Percentiles rank a stretch among this genome's conserved stretches.
These are phyloP conservation scores for Euphorbia lathyris DNA, from an alignment of 345 rosid species.

Conservation along the genomic window DNA sequence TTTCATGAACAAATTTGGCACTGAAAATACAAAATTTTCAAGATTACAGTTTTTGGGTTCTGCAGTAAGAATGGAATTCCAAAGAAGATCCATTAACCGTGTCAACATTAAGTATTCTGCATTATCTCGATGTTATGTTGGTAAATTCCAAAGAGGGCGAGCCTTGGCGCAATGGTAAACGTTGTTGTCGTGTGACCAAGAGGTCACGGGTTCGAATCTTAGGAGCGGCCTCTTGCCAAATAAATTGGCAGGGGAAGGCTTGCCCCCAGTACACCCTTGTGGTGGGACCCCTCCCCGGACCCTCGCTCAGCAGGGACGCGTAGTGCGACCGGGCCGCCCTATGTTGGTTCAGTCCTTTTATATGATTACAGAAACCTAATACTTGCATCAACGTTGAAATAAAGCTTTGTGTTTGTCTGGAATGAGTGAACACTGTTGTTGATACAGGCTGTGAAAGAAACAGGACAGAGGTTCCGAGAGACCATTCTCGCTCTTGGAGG, in stretches of 20 bases:
- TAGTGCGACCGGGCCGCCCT: too few species aligned
- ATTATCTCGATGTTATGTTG: too few species aligned
- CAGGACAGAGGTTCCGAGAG: conserved; percentile 70
- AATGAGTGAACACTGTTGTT: conserved; percentile 8
- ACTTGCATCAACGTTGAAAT: not conserved
- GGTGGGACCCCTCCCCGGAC: too few species aligned
- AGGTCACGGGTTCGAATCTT: too few species aligned
- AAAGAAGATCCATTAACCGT: not conserved
- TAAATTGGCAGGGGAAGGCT: too few species aligned
- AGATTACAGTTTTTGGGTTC: not conserved
- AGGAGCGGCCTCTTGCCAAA: too few species aligned
- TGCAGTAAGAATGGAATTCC: not conserved
- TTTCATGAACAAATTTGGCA: not conserved
- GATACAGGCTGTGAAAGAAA: conserved; percentile 76
- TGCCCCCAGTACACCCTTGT: too few species aligned
- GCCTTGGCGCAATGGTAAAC: too few species aligned
- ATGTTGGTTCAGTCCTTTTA: not conserved
- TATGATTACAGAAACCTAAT: not conserved
- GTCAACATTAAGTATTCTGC: not conserved
- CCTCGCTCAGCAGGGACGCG: too few species aligned
- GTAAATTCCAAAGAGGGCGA: too few species aligned
- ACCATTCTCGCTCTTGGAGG: conserved; percentile 94
- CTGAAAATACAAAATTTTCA: not conserved
- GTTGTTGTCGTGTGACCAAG: too few species aligned
- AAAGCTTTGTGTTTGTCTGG: not conserved